Percentiles rank a stretch among this genome's conserved stretches.
These are phyloP conservation scores for Cladosporium sp. DNA, from an alignment of 2,329 filamentous ascomycete genomes.

Conservation along the genomic window DNA sequence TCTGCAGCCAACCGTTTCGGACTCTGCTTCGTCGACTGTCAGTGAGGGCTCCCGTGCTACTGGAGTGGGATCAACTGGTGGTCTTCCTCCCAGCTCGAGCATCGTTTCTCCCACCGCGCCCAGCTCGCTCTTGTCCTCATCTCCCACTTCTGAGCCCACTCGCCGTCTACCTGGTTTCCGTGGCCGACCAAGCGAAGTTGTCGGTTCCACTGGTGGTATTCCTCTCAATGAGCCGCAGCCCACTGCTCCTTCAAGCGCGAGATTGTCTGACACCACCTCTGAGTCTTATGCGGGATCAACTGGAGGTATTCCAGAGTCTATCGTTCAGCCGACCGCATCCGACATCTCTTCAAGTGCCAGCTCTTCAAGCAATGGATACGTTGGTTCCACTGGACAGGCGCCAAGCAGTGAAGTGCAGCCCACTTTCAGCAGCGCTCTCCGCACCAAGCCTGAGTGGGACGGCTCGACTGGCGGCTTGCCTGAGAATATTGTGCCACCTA, in stretches of 20 bases:
- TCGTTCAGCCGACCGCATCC: not conserved
- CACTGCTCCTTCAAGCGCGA: not conserved
- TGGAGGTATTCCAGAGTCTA: not conserved
- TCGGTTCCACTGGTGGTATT: conserved; percentile 11
- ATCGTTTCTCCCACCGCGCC: not conserved
- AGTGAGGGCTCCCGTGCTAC: too few species aligned
- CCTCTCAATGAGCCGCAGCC: not conserved
- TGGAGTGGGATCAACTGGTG: not conserved
- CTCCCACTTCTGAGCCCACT: too few species aligned
- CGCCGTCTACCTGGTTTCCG: too few species aligned
- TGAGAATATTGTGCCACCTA: not conserved
- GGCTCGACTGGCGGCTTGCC: conserved; percentile 12
- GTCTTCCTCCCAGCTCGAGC: not conserved
- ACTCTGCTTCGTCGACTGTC: too few species aligned
- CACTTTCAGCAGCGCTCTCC: not conserved
- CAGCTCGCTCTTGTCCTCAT: not conserved
- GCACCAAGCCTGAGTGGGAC: not conserved
- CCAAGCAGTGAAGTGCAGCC: not conserved
- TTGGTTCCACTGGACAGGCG: not conserved
- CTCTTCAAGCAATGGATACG: conserved; percentile 18
- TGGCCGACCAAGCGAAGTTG: not conserved
- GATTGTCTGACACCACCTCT: not conserved
- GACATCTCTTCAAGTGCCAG: not conserved
- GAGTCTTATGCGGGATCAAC: conserved; percentile 13
- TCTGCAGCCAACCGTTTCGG: not conserved